These are phyloP conservation scores for Neonectria neomacrospora DNA, from an alignment of 2,329 filamentous ascomycete species.

Conservation along the genomic window DNA sequence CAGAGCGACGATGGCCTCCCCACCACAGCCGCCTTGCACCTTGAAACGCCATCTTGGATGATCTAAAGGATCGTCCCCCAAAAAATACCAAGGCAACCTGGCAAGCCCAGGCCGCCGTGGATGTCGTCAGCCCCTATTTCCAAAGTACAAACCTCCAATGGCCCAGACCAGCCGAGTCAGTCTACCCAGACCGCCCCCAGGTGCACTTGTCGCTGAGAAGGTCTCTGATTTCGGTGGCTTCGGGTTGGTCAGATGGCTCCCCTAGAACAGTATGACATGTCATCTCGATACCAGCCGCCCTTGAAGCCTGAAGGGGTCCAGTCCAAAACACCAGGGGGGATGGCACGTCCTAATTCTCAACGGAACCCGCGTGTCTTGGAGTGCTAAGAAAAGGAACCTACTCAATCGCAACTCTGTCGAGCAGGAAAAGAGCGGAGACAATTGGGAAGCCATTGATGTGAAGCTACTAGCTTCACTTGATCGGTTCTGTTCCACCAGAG, in stretches of 20 bases:
- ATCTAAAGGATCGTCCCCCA: conserved; percentile 37
- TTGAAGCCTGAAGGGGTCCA: conserved; percentile 16
- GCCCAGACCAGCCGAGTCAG: conserved; percentile 11
- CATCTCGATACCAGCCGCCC: conserved; percentile 27
- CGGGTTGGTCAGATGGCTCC: conserved; percentile 27
- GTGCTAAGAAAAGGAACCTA: conserved; percentile 25
- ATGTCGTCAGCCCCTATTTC: conserved; percentile 37
- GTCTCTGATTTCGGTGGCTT: conserved; percentile 27
- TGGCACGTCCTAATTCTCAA: conserved; percentile 29
- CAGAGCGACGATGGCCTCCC: conserved; percentile 30
- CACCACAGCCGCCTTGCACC: conserved; percentile 32
- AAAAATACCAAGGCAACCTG: conserved; percentile 17
- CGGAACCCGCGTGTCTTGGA: conserved; percentile 11
- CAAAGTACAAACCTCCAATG: conserved; percentile 22
- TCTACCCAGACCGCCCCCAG: conserved; percentile 21
- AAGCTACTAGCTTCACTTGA: conserved; percentile 34
- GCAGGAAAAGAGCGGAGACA: conserved; percentile 3
- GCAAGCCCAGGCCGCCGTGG: conserved; percentile 2
- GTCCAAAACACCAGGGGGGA: conserved; percentile 2
- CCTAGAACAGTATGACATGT: conserved; percentile 10
- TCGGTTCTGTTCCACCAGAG: conserved; percentile 35
- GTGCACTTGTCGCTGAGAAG: conserved; percentile 8
- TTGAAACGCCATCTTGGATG: conserved; percentile 22
- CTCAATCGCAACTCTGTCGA: conserved; percentile 19
- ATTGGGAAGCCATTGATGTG: conserved; percentile 9